These are phyloP conservation scores for Pleurotus salmoneostramineus DNA, from an alignment of 768 basidiomycete species.

Conservation along the genomic window DNA sequence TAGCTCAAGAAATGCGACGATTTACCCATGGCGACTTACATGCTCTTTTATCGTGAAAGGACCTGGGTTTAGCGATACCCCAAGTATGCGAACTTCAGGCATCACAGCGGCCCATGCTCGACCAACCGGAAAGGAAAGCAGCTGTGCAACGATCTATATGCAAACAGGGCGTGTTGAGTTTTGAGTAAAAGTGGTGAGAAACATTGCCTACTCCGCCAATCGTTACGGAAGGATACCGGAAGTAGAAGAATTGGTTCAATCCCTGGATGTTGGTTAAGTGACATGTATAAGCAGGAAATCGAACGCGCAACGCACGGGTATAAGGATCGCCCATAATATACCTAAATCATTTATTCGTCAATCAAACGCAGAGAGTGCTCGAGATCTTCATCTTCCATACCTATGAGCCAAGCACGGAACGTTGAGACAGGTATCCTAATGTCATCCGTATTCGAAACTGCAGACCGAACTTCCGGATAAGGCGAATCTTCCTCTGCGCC, in stretches of 20 bases:
- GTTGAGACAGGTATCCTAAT: constrained; percentile 57
- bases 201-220: constrained; percentile 40
- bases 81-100: constrained; percentile 50
- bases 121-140: constrained; percentile 65
- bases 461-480: constrained; percentile 55
- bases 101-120: constrained; percentile 52
- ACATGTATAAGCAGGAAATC: neutral
- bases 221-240: constrained; percentile 67
- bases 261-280: constrained; percentile 22
- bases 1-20: constrained; percentile 17
- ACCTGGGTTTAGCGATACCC: constrained; percentile 58
- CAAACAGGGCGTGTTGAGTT: constrained; percentile 19
- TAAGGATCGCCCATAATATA: constrained; percentile 60
- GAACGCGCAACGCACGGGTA: constrained; percentile 36
- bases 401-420: constrained; percentile 69
- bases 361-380: neutral
- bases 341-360: neutral
- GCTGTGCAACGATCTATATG: constrained; percentile 57
- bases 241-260: constrained; percentile 75
- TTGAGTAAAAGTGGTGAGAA: neutral
- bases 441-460: constrained; percentile 63
- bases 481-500: constrained; percentile 55
- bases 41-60: constrained; percentile 77
- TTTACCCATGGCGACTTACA: constrained; percentile 34
- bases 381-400: constrained; percentile 28